Conservation (phyloP, 2,329 filamentous ascomycete genomes). For the Colletotrichum paranaense region DNA sequence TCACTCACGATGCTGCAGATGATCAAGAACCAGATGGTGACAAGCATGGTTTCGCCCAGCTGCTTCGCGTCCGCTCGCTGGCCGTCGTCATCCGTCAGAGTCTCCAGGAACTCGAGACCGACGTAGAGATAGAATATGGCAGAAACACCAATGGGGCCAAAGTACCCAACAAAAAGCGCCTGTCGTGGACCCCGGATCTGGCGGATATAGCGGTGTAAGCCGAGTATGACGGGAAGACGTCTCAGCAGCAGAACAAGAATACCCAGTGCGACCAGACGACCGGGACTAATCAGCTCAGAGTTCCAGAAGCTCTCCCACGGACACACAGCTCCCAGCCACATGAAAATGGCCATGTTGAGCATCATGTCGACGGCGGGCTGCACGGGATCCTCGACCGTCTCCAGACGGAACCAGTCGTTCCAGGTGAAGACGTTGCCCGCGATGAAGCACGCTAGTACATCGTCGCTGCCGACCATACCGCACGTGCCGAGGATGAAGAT, state of each 20-base stretch:
- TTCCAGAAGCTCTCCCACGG: slow-evolving; percentile 79
- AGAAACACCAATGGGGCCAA: slow-evolving; percentile 90
- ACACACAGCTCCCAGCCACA: slow-evolving; percentile 89
- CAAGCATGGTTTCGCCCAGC: background rate
- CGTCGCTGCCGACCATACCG: slow-evolving; percentile 87
- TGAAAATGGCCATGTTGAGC: slow-evolving; percentile 87
- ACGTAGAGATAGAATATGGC: slow-evolving; percentile 92
- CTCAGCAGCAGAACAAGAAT: slow-evolving; percentile 81
- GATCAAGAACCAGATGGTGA: background rate
- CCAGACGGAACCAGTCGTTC: slow-evolving; percentile 93
- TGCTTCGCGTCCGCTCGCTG: background rate
- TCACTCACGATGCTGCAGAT: background rate
- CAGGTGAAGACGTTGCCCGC: slow-evolving; percentile 92
- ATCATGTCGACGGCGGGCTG: slow-evolving; percentile 96
- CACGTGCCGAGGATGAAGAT: slow-evolving; percentile 90
- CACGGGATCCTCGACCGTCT: slow-evolving; percentile 88
- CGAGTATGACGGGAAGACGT: slow-evolving; percentile 80
- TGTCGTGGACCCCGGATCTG: slow-evolving; percentile 82
- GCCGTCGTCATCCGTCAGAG: slow-evolving; percentile 44
- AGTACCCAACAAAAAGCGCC: slow-evolving; percentile 89
- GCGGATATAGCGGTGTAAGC: slow-evolving; percentile 78
- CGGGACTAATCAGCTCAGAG: slow-evolving; percentile 77
- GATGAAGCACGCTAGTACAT: slow-evolving; percentile 91
- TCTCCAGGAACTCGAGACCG: slow-evolving; percentile 76
- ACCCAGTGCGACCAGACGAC: slow-evolving; percentile 78